Conservation (phyloP, 2,329 filamentous ascomycete genomes). For the Berkeleyomyces rouxiae region DNA sequence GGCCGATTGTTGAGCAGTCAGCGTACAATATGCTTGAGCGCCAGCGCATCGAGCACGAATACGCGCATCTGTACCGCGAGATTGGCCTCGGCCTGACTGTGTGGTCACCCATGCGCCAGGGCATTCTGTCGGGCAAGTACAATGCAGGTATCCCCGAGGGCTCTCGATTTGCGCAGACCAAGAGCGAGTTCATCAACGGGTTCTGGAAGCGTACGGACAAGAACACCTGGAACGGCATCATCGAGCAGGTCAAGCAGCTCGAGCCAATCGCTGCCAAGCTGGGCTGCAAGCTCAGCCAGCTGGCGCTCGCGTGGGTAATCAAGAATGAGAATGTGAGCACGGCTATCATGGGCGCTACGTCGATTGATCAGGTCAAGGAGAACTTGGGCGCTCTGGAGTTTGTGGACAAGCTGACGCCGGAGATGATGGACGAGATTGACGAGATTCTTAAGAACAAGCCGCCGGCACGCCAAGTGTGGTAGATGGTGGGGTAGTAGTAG, state of each 20-base stretch:
- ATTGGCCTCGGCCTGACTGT: constrained; percentile 44
- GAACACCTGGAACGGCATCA: constrained; percentile 36
- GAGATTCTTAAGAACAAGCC: constrained; percentile 42
- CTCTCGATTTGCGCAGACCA: constrained; percentile 38
- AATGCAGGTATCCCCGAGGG: constrained; percentile 39
- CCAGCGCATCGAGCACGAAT: constrained; percentile 47
- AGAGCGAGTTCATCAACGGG: constrained; percentile 38
- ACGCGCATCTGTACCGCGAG: constrained; percentile 41
- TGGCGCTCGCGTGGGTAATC: constrained; percentile 46
- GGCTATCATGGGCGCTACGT: constrained; percentile 44
- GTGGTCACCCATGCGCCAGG: constrained; percentile 40
- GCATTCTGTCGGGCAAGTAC: constrained; percentile 51
- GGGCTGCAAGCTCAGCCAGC: constrained; percentile 36
- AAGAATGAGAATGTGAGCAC: constrained; percentile 44
- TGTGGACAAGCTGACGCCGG: constrained; percentile 39
- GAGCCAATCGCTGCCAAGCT: constrained; percentile 48
- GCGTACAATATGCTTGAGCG: constrained; percentile 48
- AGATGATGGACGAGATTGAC: constrained; percentile 44
- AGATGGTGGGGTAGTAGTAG: not conserved
- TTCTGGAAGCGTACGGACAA: constrained; percentile 34
- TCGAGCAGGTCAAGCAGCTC: constrained; percentile 43
- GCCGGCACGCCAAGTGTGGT: constrained; percentile 20
- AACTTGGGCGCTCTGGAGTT: constrained; percentile 36
- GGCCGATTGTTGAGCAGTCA: constrained; percentile 50
- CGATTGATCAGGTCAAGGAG: constrained; percentile 41